Base-by-base conservation (phyloP, 768 basidiomycete genomes). In the Roridomyces roridus region DNA sequence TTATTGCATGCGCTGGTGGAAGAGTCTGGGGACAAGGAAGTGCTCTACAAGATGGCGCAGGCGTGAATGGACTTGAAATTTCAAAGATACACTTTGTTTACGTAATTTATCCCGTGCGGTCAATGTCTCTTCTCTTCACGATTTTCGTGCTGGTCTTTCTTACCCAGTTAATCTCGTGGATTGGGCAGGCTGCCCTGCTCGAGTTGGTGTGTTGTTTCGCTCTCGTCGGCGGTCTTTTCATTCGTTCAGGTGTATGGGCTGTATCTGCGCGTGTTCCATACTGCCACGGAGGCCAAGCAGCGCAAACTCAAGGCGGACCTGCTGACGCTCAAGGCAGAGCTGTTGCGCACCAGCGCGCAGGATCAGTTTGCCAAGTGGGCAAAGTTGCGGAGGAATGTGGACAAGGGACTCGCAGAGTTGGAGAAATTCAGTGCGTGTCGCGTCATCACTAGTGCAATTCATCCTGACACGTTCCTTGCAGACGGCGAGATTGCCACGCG, bases 321-420 rank as follows among this genome's bases (percentile, higher is more conserved):
- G 26, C 79, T 98, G 40, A 71, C 75, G 25, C 88, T 86, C 34
- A 96, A 96, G 74, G 81, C 89, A 23, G 94, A 98, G 69, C 85
- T 98, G 4, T 72, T 89, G 60, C 86, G 87, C 69, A 98, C 95
- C 29, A 94, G 92, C 65, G 91, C 94, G 17, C 97, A 98, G 70
- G 96, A 98, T 68, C 92, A 98, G 68, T 99, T 99, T 70, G 93
- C 95, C 18, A 98, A 94, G 75, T 98, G 97, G 96, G 96, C 96
- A 43, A 95, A 94, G 76, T 75, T 98, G 68, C 77, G 91, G 65
- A 76, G 97, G 63, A 92, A 84, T 64, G 85, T 98, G 41, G 96
- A 98, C 77, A 98, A 96, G 73, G 92, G 90, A 18, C 72, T 97
- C 17, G 84, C 86, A 36, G 95, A 99, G 51, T 80, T 98, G 4